These are phyloP conservation scores for Vigna radiata DNA, from an alignment of 306 rosid species.

Conservation along the genomic window DNA sequence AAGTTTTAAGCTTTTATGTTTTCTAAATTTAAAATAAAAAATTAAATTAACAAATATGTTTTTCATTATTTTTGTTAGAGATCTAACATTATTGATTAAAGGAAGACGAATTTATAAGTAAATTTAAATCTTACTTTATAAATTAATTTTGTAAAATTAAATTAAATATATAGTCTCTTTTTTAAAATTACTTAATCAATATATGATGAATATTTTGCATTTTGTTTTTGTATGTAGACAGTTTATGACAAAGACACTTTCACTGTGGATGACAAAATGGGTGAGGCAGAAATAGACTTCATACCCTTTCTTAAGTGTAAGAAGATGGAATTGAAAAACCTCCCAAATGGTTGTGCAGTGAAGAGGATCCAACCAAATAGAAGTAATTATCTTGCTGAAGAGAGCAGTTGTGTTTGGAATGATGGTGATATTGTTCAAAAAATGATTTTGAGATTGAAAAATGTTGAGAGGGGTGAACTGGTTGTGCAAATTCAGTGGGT, in stretches of 20 bases:
- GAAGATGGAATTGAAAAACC: slow-evolving; percentile 54
- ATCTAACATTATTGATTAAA: no score
- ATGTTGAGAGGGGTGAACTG: slow-evolving; percentile 79
- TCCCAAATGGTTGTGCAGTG: slow-evolving; percentile 68
- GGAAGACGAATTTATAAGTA: no score
- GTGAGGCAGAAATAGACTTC: slow-evolving; percentile 79
- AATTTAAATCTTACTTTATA: no score
- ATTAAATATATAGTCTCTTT: no score
- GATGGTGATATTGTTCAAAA: slow-evolving; percentile 67
- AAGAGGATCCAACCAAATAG: slow-evolving; percentile 67
- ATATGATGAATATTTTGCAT: background rate
- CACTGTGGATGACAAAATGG: slow-evolving; percentile 80
- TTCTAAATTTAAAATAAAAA: no score
- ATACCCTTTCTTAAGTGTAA: slow-evolving; percentile 64
- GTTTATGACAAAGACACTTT: slow-evolving; percentile 81
- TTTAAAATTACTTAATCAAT: no score
- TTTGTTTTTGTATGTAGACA: slow-evolving; percentile 45
- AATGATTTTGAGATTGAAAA: slow-evolving; percentile 72
- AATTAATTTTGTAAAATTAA: no score
- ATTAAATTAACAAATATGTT: no score
- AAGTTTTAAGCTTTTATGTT: no score
- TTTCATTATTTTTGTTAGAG: no score
- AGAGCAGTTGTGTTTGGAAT: slow-evolving; percentile 73
- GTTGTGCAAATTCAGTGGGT: slow-evolving; percentile 72
- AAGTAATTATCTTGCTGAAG: slow-evolving; percentile 64